phyloP scores from a whole-genome alignment of 2,329 filamentous ascomycete species.

The Calonectria leucothoes region DNA sequence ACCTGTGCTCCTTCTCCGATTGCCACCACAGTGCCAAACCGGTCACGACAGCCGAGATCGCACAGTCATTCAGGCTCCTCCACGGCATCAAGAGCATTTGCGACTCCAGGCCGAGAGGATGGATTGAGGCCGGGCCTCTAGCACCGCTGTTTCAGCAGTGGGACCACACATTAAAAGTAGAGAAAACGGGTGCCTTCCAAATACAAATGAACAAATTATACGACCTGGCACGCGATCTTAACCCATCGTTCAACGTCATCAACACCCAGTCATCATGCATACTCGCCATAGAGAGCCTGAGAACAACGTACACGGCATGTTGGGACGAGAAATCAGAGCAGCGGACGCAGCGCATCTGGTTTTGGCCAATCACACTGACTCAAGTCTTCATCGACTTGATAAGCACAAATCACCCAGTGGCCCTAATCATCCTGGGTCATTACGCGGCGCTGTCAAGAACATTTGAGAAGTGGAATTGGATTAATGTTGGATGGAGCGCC shows the following conservation, averaged over 20 bases:
- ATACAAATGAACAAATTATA: slow-evolving; percentile 21
- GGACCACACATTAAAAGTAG: neutral
- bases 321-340: neutral
- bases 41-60: slow-evolving; percentile 5
- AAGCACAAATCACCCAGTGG: slow-evolving; percentile 24
- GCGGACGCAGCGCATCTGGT: slow-evolving; percentile 20
- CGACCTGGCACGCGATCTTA: slow-evolving; percentile 19
- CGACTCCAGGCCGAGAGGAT: slow-evolving; percentile 23
- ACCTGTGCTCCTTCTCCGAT: slow-evolving; percentile 26
- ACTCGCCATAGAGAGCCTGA: slow-evolving; percentile 23
- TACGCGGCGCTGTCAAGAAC: slow-evolving; percentile 26
- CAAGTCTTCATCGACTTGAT: slow-evolving; percentile 28
- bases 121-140: slow-evolving; percentile 22
- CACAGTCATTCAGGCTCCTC: slow-evolving; percentile 29
- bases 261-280: slow-evolving; percentile 28
- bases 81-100: slow-evolving; percentile 30
- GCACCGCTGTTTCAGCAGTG: slow-evolving; percentile 14
- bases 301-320: slow-evolving; percentile 19
- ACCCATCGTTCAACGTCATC: slow-evolving; percentile 23
- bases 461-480: slow-evolving; percentile 27
- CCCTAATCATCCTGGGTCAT: slow-evolving; percentile 26
- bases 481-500: slow-evolving; percentile 24
- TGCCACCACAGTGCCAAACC: neutral
- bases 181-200: slow-evolving; percentile 23
- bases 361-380: slow-evolving; percentile 30